Evolutionary conservation across 192 early-diverging fungal species (phyloP), one percentile per base, ranked within the genome.

Genomic region (Dissophora globulifera): DNA sequence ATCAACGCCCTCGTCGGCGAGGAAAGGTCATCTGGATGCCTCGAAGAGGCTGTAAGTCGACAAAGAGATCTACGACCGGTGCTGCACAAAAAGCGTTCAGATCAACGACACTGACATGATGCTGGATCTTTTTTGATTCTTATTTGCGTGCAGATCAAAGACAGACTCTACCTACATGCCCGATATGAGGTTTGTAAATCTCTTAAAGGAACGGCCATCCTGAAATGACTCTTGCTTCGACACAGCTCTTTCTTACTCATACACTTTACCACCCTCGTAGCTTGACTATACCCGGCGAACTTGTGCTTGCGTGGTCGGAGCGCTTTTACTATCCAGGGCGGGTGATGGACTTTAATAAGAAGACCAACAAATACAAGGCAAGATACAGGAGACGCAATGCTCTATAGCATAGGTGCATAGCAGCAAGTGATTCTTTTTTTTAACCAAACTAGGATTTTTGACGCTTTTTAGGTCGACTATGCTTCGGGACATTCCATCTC

Each of bases 321-420:
- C 54, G 53, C 15, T 33, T 50, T 25, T 76, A 67, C 43, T 76
- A 67, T 45, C 72, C 72, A 17, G 72, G 57, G 22, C 50, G 63
- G 3, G 45, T 76, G 4, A 20, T 32, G 10, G 40, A n/a, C 3
- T 76, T 76, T 43, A 76, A 76, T 35, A 48, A 49, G 23, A 76
- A 62, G 23, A 32, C 63, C 31, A 76, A 76, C 58, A 76, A 76
- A 25, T 76, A 67, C 58, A 76, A 76, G 72, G 72, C 57, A 50
- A 32, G 50, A 17, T 9, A 50, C 22, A 13, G 2, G n/a, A n/a
- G n/a, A n/a, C n/a, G n/a, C n/a, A n/a, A n/a, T n/a, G n/a, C n/a
- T n/a, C n/a, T n/a, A n/a, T n/a, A n/a, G n/a, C n/a, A n/a, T n/a
- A n/a, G n/a, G n/a, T n/a, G n/a, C n/a, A n/a, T n/a, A n/a, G n/a